These are phyloP conservation scores for Yarrowia sp. DNA, from an alignment of 805 yeast species.

Conservation along the genomic window DNA sequence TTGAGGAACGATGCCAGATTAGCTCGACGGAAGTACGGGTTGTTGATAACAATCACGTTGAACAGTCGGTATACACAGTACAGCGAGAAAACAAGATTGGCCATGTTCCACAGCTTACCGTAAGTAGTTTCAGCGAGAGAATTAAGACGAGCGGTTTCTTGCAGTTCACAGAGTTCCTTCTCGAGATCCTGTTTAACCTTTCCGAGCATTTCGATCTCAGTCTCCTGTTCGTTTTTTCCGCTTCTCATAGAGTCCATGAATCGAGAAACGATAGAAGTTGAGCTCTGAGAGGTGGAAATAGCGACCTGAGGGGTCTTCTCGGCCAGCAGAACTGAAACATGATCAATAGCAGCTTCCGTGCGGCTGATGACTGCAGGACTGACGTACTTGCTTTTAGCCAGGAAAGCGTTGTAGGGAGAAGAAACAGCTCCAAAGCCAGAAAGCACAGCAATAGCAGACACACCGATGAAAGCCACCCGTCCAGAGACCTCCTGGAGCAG, in stretches of 20 bases:
- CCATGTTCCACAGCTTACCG: constrained; percentile 36
- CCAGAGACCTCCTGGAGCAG: constrained; percentile 35
- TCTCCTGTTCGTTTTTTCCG: constrained; percentile 29
- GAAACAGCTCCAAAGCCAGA: constrained; percentile 45
- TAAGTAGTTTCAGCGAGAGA: constrained; percentile 34
- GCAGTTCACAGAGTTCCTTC: constrained; percentile 36
- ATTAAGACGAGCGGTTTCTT: constrained; percentile 35
- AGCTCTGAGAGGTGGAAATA: constrained; percentile 1
- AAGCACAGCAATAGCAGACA: constrained; percentile 43
- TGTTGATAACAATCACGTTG: constrained; percentile 37
- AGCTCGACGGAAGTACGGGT: constrained; percentile 32
- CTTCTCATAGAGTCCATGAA: constrained; percentile 17
- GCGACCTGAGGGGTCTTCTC: constrained; percentile 18
- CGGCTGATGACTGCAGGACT: constrained; percentile 37
- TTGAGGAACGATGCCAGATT: constrained; percentile 9
- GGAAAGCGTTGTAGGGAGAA: constrained; percentile 40
- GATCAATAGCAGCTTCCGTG: constrained; percentile 33
- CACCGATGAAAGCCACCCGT: constrained; percentile 43
- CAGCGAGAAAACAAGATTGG: constrained; percentile 40
- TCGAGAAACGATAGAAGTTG: background rate
- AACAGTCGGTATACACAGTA: constrained; percentile 45
- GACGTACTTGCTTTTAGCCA: constrained; percentile 15
- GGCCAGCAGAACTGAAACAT: constrained; percentile 38
- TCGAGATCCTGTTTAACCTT: constrained; percentile 38
- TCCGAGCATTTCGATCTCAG: constrained; percentile 41